phyloP scores from a whole-genome alignment of 208 protist genomes.

The Leptomonas pyrrhocoris region DNA sequence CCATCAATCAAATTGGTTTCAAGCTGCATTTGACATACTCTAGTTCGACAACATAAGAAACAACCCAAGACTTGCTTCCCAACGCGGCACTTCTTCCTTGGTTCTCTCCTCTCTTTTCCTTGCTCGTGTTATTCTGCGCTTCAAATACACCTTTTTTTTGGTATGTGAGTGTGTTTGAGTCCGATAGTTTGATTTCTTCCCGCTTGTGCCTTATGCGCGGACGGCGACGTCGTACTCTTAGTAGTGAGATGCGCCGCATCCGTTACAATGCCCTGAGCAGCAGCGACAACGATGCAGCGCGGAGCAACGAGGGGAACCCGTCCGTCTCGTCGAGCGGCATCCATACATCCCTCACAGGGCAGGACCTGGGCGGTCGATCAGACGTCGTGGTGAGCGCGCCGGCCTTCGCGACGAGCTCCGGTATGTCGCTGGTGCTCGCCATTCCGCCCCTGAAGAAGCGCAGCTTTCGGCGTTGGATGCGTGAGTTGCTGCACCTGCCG shows the following conservation, averaged over 20 bases:
- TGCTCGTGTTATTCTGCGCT: too few relatives aligned
- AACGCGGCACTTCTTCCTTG: too few relatives aligned
- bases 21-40: too few relatives aligned
- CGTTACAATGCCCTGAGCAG: constrained; percentile 19
- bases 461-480: constrained; percentile 21
- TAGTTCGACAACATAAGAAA: too few relatives aligned
- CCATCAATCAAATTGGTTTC: too few relatives aligned
- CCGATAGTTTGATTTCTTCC: too few relatives aligned
- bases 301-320: not conserved
- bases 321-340: not conserved
- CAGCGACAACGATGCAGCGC: not conserved
- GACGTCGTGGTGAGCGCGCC: constrained; percentile 2
- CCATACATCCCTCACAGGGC: not conserved
- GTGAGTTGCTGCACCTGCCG: constrained; percentile 40
- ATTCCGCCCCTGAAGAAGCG: constrained; percentile 27
- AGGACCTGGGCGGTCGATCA: not conserved
- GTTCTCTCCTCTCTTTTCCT: too few relatives aligned
- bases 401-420: not conserved
- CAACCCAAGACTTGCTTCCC: too few relatives aligned
- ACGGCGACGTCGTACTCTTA: constrained; percentile 5
- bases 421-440: constrained; percentile 19
- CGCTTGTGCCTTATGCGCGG: constrained; percentile 21
- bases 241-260: constrained; percentile 22
- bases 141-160: too few relatives aligned
- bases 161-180: too few relatives aligned